A percentile compares a stretch with the other conserved stretches of the same genome.
Evolutionary conservation across 2,329 filamentous ascomycete species (phyloP).

Genomic region (Penicillium freii): DNA sequence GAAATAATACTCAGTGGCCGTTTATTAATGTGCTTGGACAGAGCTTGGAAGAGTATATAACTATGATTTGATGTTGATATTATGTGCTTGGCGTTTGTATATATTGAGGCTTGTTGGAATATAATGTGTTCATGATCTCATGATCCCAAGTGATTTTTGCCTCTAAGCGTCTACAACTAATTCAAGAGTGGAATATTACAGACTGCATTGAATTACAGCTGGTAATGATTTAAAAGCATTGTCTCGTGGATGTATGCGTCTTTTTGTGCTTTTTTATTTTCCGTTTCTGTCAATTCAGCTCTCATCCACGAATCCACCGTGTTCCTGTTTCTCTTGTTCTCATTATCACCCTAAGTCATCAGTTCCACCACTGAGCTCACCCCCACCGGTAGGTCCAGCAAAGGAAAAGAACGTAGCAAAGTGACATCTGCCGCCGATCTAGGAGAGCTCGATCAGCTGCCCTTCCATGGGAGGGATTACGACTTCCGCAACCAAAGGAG

Average conservation of each 20-base stretch:
- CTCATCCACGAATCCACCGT: neutral
- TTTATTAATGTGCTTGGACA: constrained; percentile 35
- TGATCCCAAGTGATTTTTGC: no score
- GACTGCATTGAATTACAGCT: neutral
- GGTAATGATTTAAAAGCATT: neutral
- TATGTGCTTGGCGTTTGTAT: neutral
- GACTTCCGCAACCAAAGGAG: no score
- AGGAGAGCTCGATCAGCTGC: neutral
- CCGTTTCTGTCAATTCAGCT: neutral
- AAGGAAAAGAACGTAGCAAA: neutral
- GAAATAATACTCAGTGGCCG: constrained; percentile 35
- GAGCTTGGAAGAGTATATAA: constrained; percentile 31
- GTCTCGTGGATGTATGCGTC: neutral
- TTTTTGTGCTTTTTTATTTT: neutral
- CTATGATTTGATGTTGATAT: constrained; percentile 22
- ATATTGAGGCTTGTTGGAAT: neutral
- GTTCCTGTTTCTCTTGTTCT: neutral
- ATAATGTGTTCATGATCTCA: neutral
- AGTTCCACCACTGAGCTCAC: neutral
- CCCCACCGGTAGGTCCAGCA: no score
- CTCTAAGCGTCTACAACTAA: neutral
- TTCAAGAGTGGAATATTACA: neutral
- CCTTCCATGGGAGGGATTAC: neutral
- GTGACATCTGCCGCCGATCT: neutral
- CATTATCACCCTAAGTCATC: no score